phyloP scores from a whole-genome alignment of 2,329 filamentous ascomycete species.

The Helminthosporium solani region DNA sequence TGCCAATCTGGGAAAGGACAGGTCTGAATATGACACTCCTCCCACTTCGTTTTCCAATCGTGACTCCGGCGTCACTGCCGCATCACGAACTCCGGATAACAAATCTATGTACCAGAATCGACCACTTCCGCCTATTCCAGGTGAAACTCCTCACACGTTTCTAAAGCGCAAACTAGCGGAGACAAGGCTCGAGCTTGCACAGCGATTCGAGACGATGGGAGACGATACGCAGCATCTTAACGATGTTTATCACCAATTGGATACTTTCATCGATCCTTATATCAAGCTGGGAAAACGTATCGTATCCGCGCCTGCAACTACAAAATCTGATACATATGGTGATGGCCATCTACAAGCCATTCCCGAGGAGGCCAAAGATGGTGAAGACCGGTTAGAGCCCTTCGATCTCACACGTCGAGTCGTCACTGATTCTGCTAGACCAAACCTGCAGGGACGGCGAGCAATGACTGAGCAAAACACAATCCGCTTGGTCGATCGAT shows the following conservation, averaged over 20 bases:
- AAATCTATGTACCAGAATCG: constrained; percentile 40
- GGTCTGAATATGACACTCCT: constrained; percentile 53
- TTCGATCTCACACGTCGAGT: constrained; percentile 38
- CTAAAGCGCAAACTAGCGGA: constrained; percentile 58
- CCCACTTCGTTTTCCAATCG: constrained; percentile 51
- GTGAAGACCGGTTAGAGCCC: constrained; percentile 32
- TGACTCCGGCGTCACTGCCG: constrained; percentile 34
- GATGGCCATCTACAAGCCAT: constrained; percentile 51
- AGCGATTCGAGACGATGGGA: constrained; percentile 47
- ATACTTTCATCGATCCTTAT: constrained; percentile 56
- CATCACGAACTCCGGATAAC: constrained; percentile 25
- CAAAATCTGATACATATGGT: constrained; percentile 29
- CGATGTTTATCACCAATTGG: constrained; percentile 61
- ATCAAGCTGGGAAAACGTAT: constrained; percentile 42
- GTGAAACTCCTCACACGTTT: constrained; percentile 53
- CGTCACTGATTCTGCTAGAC: constrained; percentile 46
- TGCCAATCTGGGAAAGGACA: constrained; percentile 41
- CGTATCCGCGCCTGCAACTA: constrained; percentile 48
- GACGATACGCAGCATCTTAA: constrained; percentile 55
- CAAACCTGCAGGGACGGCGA: constrained; percentile 22
- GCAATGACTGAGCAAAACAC: constrained; percentile 44
- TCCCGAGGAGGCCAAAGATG: constrained; percentile 51
- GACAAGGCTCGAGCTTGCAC: constrained; percentile 58
- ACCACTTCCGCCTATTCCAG: constrained; percentile 48
- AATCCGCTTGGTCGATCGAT: constrained; percentile 59